Base-by-base conservation (phyloP, 306 rosid species). In the Cyclanthera cordifolia region DNA sequence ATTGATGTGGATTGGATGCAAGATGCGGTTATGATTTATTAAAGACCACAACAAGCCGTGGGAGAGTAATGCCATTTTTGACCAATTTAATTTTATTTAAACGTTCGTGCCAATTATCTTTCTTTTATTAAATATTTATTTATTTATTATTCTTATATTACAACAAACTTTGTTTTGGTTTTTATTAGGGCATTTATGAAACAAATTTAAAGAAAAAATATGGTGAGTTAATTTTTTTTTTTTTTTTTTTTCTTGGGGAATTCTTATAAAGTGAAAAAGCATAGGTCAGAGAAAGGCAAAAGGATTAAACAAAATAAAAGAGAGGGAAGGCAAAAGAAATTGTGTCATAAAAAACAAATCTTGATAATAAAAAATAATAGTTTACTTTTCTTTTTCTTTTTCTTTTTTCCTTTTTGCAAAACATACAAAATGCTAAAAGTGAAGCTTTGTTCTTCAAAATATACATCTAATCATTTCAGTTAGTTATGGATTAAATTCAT, bases 391-490 rank as follows among this genome's bases (percentile, higher is more conserved):
- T 28, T 28, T 28, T 28, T 7, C 17, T 1, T n/a, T 49, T 0
- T n/a, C 17, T 6, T 7, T 3, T 57, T 25, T 30, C 16, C 23
- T 57, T 30, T 58, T 30, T 28, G 39, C 41, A 28, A 58, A 0
- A 30, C 30, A 58, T 28, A 24, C 24, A 6, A 53, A 58, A 58
- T 58, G 45, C 24, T 28, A 27, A 57, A 57, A 58, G 45, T 58
- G 65, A 28, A 58, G n/a, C 45, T 58, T 58, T 58, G 43, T 58
- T 30, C 63, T 55, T 15, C 12, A 57, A 57, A 53, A n/a, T n/a
- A n/a, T n/a, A n/a, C n/a, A n/a, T n/a, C n/a, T n/a, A n/a, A n/a
- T n/a, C n/a, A n/a, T n/a, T n/a, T n/a, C n/a, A n/a, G n/a, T n/a
- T n/a, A n/a, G n/a, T n/a, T n/a, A n/a, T n/a, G n/a, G n/a, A n/a